Percentiles rank a stretch among this genome's conserved stretches.
phyloP scores from a whole-genome alignment of 495 filamentous ascomycete genomes.

The Articulospora tetracladia region DNA sequence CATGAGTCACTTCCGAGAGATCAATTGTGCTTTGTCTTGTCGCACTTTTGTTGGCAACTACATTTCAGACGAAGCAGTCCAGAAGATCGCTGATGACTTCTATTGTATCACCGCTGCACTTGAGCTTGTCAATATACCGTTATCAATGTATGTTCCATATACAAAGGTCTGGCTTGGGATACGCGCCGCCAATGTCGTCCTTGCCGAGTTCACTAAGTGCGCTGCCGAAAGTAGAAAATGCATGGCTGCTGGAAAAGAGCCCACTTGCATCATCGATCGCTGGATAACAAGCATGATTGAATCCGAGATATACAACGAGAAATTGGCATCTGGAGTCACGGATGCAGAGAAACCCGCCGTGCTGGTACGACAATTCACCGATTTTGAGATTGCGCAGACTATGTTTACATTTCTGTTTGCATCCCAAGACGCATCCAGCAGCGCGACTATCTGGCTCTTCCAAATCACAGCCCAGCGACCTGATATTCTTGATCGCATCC shows the following conservation, averaged over 20 bases:
- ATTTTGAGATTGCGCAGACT: conserved; percentile 91
- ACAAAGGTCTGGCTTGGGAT: conserved; percentile 97
- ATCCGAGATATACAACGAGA: conserved; percentile 41
- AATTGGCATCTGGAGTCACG: conserved; percentile 48
- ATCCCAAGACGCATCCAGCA: conserved; percentile 93
- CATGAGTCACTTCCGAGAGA: conserved; percentile 89
- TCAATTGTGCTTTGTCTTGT: conserved; percentile 92
- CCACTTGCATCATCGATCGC: conserved; percentile 88
- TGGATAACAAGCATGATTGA: conserved; percentile 83
- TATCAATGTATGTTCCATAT: conserved; percentile 94
- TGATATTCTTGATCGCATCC: conserved; percentile 82
- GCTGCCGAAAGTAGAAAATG: conserved; percentile 86
- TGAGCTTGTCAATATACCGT: conserved; percentile 80
- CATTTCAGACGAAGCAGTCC: conserved; percentile 79
- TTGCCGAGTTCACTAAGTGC: conserved; percentile 86
- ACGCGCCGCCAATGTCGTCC: conserved; percentile 87
- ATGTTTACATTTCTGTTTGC: conserved; percentile 98
- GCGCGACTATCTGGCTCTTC: conserved; percentile 91
- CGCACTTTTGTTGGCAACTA: conserved; percentile 97
- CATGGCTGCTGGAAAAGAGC: conserved; percentile 84
- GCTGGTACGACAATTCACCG: conserved; percentile 79
- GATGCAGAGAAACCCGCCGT: conserved; percentile 72
- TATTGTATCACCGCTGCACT: conserved; percentile 93
- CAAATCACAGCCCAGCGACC: conserved; percentile 92
- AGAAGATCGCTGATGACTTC: conserved; percentile 96